Evolutionary conservation across 306 rosid species (phyloP), one percentile per base, ranked within the genome.

Genomic region (Fragaria iinumae): DNA sequence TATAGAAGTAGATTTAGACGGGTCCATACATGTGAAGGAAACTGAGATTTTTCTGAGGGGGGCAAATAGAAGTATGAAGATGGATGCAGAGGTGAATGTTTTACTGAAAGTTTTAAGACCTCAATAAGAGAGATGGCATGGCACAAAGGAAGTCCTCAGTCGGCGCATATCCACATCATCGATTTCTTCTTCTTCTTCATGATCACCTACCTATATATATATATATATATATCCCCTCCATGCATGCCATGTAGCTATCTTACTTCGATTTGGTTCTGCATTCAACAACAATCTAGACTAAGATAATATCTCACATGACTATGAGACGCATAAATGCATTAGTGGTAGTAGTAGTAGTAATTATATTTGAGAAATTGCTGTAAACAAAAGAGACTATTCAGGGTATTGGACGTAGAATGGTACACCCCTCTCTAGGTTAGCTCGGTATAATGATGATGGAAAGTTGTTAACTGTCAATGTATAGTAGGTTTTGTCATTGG

Each of bases 21-120:
- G 79, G 82, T 43, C 81, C 83, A 67, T 67, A 53, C 77, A 41
- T 44, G 77, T 71, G 75, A 80, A 80, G 75, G 32, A 16, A 20
- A 56, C 72, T 56, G 76, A 68, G 50, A 71, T 57, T 63, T 63
- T 63, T 60, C 13, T n/a, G 32, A 2, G 32, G 32, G 29, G 75
- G 83, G 72, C 85, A 82, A 80, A 52, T 62, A 74, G 76, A 77
- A 76, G n/a, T 63, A 47, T 29, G 69, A 76, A 80, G 55, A 65
- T 39, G 82, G 79, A 70, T 59, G 69, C 59, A 60, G 56, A 77
- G 74, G 73, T 57, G 38, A 49, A 36, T 59, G 71, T 83, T 83
- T 83, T 73, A 45, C 81, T 83, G 87, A 81, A 88, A 83, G 80
- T 75, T 50, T 69, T 16, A 65, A 76, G 36, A 23, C 44, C 4